A percentile compares a stretch with the other conserved stretches of the same genome.
These are phyloP conservation scores for Fraxinus quadrangulata DNA, from an alignment of 257 asterid genomes.

Conservation along the genomic window DNA sequence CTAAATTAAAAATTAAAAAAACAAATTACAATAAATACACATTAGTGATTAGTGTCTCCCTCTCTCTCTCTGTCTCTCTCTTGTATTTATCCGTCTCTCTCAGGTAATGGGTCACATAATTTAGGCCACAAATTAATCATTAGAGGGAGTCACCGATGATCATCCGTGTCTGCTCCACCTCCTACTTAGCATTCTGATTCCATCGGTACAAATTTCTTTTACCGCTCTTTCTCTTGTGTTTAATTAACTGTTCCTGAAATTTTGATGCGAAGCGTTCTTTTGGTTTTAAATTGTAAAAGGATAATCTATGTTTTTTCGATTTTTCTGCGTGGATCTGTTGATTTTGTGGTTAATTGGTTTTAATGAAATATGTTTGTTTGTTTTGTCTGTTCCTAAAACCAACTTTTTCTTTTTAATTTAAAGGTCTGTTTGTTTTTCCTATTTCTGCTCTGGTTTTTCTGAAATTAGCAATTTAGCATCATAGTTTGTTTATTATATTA, in stretches of 20 bases:
- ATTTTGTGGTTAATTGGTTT: neutral
- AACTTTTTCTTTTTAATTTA: neutral
- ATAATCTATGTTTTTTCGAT: neutral
- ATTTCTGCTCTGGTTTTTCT: neutral
- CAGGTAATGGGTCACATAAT: conserved; percentile 32
- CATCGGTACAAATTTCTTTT: conserved; percentile 25
- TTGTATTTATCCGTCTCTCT: conserved; percentile 13
- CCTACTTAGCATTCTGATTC: conserved; percentile 28
- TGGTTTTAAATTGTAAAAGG: neutral
- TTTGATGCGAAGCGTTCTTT: neutral
- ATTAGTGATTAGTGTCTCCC: neutral
- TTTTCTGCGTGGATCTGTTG: neutral
- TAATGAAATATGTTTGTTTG: neutral
- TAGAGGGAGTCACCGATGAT: conserved; percentile 42
- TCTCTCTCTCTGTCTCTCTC: neutral
- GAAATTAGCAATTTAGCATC: neutral
- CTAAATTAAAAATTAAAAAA: neutral
- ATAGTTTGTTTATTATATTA: no score
- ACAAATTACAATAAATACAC: neutral
- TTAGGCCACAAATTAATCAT: conserved; percentile 27
- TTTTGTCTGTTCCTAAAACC: neutral
- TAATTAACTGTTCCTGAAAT: neutral
- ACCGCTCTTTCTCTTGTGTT: neutral
- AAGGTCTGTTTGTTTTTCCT: neutral
- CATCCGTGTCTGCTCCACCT: conserved; percentile 36